These are phyloP conservation scores for Oryza brachyantha DNA, from an alignment of 176 grass and related monocot genomes.

Conservation along the genomic window DNA sequence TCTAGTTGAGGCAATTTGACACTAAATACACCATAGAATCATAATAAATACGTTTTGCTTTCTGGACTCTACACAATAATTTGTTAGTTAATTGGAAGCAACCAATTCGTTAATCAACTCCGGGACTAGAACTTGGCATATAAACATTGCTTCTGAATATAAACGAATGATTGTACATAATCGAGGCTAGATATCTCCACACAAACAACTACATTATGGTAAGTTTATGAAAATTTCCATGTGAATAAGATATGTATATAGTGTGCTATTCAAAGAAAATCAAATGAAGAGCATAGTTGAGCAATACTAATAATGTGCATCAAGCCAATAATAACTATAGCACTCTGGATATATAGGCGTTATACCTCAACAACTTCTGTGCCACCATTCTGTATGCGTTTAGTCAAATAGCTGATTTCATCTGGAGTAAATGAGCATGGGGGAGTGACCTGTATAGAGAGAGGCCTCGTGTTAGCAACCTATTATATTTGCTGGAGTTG, in stretches of 20 bases:
- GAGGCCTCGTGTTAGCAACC: not conserved
- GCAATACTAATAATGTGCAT: not conserved
- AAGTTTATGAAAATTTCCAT: not conserved
- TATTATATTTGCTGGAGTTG: not conserved
- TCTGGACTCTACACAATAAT: not conserved
- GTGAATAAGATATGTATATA: not conserved
- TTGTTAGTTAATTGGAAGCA: not conserved
- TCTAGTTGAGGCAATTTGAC: not conserved
- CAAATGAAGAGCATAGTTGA: not conserved
- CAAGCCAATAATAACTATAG: not conserved
- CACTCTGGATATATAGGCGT: constrained; percentile 4
- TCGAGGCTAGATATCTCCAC: not conserved
- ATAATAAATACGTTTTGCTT: not conserved
- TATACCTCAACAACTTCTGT: constrained; percentile 99
- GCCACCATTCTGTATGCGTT: constrained; percentile 95
- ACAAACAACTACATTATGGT: not conserved
- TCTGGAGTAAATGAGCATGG: constrained; percentile 89
- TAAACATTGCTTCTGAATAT: not conserved
- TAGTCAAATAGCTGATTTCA: constrained; percentile 75
- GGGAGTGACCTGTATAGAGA: constrained; percentile 56
- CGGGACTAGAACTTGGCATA: not conserved
- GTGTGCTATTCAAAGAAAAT: not conserved
- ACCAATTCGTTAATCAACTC: not conserved
- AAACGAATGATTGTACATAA: not conserved
- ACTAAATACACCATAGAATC: not conserved